Conservation (phyloP, 169 alveolate genomes). For the Plasmodium cynomolgi region DNA sequence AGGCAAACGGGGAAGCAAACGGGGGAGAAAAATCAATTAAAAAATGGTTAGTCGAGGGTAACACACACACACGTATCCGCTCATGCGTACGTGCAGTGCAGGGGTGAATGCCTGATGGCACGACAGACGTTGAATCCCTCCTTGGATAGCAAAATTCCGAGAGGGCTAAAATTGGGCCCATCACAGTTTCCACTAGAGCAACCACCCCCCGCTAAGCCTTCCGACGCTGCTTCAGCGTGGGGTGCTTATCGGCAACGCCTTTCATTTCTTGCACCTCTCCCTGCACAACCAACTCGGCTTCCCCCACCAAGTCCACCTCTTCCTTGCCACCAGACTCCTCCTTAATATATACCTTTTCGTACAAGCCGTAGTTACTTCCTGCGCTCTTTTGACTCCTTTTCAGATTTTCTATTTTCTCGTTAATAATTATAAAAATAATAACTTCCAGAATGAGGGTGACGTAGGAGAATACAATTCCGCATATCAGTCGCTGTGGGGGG, state of each 20-base stretch:
- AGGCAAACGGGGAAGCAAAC: neutral
- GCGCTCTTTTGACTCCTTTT: slow-evolving; percentile 21
- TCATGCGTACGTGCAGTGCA: neutral
- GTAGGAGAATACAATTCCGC: slow-evolving; percentile 61
- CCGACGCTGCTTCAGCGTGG: slow-evolving; percentile 33
- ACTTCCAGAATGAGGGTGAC: slow-evolving; percentile 53
- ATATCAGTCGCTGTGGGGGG: slow-evolving; percentile 27
- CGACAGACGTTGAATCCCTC: neutral
- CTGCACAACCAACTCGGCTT: neutral
- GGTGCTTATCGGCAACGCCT: neutral
- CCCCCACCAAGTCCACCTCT: neutral
- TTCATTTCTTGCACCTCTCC: slow-evolving; percentile 6
- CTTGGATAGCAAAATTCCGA: neutral
- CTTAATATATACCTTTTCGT: slow-evolving; percentile 10
- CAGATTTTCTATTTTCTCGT: slow-evolving; percentile 29
- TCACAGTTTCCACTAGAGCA: neutral
- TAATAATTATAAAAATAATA: slow-evolving; percentile 40
- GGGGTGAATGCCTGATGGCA: neutral
- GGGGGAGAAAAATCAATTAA: neutral
- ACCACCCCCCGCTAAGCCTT: neutral
- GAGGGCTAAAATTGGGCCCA: neutral
- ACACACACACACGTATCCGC: neutral
- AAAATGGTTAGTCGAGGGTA: neutral
- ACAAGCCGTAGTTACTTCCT: slow-evolving; percentile 26
- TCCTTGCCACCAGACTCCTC: neutral